Evolutionary conservation across 768 basidiomycete species (phyloP), one percentile per base, ranked within the genome.

Genomic region (Crucibulum laeve): DNA sequence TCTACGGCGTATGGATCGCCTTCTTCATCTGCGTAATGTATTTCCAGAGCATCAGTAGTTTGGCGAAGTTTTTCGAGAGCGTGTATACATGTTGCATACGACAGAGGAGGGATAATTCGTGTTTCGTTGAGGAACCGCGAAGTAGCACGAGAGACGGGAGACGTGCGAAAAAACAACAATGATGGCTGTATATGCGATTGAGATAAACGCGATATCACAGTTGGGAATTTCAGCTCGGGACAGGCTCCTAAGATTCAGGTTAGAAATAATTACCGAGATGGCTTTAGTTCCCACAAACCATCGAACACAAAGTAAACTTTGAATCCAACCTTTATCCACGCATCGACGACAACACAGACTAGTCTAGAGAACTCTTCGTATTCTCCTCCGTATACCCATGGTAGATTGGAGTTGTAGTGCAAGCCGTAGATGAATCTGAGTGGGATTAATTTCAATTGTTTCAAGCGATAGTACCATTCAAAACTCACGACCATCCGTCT

Each of bases 381-480:
- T 61, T 92, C 88, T 10, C 90, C 90, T 4, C 90, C 90, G 53
- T 88, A 92, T 1, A 87, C 86, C 90, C 89, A 91, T 4, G 87
- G 81, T 37, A 89, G 65, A 44, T 65, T 70, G 2, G 82, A 80
- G 42, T 70, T 69, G 22, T 73, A 62, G 47, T 85, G 71, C 17
- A 91, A 45, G 49, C 77, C 73, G 57, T 82, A 91, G 47, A 91
- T 86, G 62, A 92, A 88, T 26, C 89, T 91, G 38, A 35, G 23
- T 43, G 39, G 17, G 38, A 36, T 46, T 46, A 34, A 54, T 30
- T 39, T 43, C 4, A 42, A 37, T 44, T 49, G 32, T 43, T 21
- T 46, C 21, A 39, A 35, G 38, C 30, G 45, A 42, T 44, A 18
- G 22, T 47, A 46, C 5, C 45, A 25, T 44, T 30, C 38, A 18